phyloP scores from a whole-genome alignment of 768 basidiomycete species.

The Russula abietina region DNA sequence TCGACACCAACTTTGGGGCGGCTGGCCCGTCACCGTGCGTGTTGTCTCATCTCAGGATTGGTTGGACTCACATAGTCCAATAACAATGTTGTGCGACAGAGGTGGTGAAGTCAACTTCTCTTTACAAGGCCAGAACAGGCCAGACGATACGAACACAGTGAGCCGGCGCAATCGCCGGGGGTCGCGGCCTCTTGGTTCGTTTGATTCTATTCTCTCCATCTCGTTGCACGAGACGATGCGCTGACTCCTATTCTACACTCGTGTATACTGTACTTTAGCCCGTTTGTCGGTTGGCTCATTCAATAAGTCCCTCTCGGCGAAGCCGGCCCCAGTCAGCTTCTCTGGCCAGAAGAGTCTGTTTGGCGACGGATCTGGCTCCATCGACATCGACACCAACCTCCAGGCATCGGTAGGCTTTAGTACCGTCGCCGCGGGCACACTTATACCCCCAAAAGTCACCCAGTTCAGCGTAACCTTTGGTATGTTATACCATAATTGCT shows the following conservation, averaged over 20 bases:
- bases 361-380: neutral
- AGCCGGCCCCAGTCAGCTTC: neutral
- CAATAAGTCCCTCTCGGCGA: neutral
- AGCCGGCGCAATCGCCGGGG: neutral
- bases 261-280: neutral
- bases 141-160: no score
- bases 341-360: neutral
- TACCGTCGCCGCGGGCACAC: no score
- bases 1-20: neutral
- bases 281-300: neutral
- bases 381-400: constrained; percentile 4
- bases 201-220: neutral
- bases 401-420: neutral
- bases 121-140: neutral
- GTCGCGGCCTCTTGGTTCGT: neutral
- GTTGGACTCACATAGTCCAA: neutral
- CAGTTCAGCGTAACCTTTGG: no score
- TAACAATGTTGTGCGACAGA: neutral
- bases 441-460: no score
- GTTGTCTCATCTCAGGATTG: neutral
- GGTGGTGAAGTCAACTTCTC: neutral
- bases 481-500: no score
- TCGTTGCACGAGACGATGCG: neutral
- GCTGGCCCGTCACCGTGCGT: neutral
- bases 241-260: neutral